A percentile compares a stretch with the other conserved stretches of the same genome.
Evolutionary conservation across 2,329 filamentous ascomycete genomes (phyloP).

Genomic region (Pezicula radicicola): DNA sequence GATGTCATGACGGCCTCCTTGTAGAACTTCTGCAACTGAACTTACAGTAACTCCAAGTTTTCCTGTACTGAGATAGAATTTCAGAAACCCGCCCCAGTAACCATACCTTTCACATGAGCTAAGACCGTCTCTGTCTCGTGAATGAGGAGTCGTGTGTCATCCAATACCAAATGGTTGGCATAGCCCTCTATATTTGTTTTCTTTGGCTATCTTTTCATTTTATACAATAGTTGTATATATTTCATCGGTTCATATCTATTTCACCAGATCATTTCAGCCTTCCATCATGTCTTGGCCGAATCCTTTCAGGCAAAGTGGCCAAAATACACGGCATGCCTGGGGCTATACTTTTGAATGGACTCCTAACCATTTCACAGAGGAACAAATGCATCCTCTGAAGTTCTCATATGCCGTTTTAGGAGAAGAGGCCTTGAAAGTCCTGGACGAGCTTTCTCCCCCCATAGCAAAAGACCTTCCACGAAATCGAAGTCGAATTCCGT

Average conservation of each 20-base stretch:
- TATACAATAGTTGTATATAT: neutral
- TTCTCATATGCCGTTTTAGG: slow-evolving; percentile 67
- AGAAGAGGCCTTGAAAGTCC: slow-evolving; percentile 59
- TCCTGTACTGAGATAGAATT: no score
- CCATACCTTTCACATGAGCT: no score
- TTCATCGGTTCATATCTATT: neutral
- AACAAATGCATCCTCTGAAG: slow-evolving; percentile 58
- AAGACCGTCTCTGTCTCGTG: no score
- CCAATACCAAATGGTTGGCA: no score
- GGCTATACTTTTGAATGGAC: slow-evolving; percentile 70
- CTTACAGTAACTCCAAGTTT: no score
- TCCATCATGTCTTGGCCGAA: slow-evolving; percentile 13
- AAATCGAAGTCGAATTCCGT: slow-evolving; percentile 28
- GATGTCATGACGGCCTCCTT: no score
- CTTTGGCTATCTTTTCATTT: neutral
- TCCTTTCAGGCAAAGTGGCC: slow-evolving; percentile 16
- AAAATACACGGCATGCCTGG: slow-evolving; percentile 39
- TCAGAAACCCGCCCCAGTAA: no score
- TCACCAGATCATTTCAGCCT: neutral
- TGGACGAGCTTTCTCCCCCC: slow-evolving; percentile 60
- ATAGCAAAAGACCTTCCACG: slow-evolving; percentile 17
- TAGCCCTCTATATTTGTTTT: no score
- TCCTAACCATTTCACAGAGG: slow-evolving; percentile 55
- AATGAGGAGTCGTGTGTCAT: no score
- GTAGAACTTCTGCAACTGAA: no score